phyloP scores from a whole-genome alignment of 2,329 filamentous ascomycete genomes.

The Phaeosphaeria sp. region DNA sequence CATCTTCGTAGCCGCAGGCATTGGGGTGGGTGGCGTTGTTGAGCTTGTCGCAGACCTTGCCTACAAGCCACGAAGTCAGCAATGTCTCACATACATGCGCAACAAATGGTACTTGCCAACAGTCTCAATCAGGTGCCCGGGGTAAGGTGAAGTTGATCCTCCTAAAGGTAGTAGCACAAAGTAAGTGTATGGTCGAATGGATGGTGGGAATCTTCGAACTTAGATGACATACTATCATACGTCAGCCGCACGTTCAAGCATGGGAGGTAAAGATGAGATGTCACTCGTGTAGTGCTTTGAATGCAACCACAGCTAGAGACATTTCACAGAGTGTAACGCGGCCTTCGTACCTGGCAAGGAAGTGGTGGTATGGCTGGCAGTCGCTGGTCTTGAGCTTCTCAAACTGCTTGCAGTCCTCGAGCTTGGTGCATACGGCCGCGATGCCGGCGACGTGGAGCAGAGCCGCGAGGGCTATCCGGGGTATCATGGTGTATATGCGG shows the following conservation, averaged over 20 bases:
- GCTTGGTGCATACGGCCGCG: slow-evolving; percentile 35
- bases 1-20: slow-evolving; percentile 36
- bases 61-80: too few species aligned
- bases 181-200: slow-evolving; percentile 34
- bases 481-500: slow-evolving; percentile 23
- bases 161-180: too few species aligned
- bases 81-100: too few species aligned
- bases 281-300: too few species aligned
- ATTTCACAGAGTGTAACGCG: too few species aligned
- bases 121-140: slow-evolving; percentile 34
- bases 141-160: slow-evolving; percentile 36
- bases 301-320: too few species aligned
- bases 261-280: too few species aligned
- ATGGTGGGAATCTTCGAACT: slow-evolving; percentile 34
- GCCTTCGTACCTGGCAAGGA: not conserved
- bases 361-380: not conserved
- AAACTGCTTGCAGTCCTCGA: slow-evolving; percentile 32
- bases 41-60: slow-evolving; percentile 32
- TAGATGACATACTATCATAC: too few species aligned
- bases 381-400: not conserved
- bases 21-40: slow-evolving; percentile 30
- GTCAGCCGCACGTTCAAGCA: too few species aligned
- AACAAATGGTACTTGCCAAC: too few species aligned
- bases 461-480: slow-evolving; percentile 22
- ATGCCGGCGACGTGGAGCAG: slow-evolving; percentile 23